Percentiles rank a stretch among this genome's conserved stretches.
phyloP scores from a whole-genome alignment of 768 basidiomycete species.

The Coprinopsis cinerea region DNA sequence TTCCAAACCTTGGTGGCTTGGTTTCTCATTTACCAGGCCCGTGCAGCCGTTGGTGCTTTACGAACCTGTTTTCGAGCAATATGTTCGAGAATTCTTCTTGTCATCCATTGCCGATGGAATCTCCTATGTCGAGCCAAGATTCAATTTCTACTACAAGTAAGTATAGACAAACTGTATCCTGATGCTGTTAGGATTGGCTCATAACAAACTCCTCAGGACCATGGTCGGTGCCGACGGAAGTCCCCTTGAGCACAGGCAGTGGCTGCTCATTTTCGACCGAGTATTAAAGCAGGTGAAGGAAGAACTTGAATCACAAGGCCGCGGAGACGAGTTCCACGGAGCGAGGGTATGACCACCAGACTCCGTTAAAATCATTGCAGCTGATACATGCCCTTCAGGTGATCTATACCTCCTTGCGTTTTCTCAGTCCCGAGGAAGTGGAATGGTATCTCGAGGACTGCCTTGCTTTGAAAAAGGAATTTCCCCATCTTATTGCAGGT shows the following conservation, averaged over 20 bases:
- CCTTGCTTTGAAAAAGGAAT: constrained; percentile 64
- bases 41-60: constrained; percentile 42
- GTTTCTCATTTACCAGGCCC: not conserved
- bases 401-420: constrained; percentile 62
- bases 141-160: constrained; percentile 59
- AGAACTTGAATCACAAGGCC: too few relatives aligned
- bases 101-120: constrained; percentile 66
- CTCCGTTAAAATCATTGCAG: not conserved
- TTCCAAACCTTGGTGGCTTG: constrained; percentile 1
- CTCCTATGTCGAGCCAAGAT: constrained; percentile 61
- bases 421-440: constrained; percentile 49
- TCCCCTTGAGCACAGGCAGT: too few relatives aligned
- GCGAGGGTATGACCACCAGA: constrained; percentile 39
- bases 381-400: constrained; percentile 34
- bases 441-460: constrained; percentile 72
- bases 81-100: constrained; percentile 56
- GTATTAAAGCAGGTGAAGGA: too few relatives aligned
- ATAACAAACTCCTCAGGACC: constrained; percentile 26
- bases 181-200: not conserved
- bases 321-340: constrained; percentile 58
- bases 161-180: constrained; percentile 11
- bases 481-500: constrained; percentile 70
- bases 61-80: constrained; percentile 52
- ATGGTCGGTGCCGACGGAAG: constrained; percentile 52
- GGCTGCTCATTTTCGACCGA: too few relatives aligned